A percentile compares a stretch with the other conserved stretches of the same genome.
phyloP scores from a whole-genome alignment of 2,329 filamentous ascomycete genomes.

The Byssothecium circinans region DNA sequence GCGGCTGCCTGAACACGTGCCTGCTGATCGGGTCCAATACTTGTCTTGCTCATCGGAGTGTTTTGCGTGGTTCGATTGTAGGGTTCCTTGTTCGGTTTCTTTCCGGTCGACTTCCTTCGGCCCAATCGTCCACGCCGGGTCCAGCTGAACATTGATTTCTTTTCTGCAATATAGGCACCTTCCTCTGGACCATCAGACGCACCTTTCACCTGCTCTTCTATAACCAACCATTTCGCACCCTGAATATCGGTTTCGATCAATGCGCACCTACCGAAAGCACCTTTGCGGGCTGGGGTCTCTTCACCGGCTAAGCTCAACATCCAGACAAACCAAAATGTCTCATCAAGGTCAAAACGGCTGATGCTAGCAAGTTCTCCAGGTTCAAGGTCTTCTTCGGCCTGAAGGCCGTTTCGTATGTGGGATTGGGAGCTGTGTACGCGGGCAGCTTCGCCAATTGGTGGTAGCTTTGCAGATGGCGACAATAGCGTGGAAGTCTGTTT shows the following conservation, averaged over 20 bases:
- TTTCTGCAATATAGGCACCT: constrained; percentile 89
- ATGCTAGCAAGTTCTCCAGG: constrained; percentile 96
- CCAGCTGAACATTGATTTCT: constrained; percentile 91
- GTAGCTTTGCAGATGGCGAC: constrained; percentile 90
- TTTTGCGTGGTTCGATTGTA: constrained; percentile 54
- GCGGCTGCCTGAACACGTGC: constrained; percentile 91
- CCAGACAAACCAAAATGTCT: constrained; percentile 99
- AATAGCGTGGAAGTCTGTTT: constrained; percentile 69
- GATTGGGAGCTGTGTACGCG: constrained; percentile 86
- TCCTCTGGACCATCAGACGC: constrained; percentile 82
- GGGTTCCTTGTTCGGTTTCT: constrained; percentile 52
- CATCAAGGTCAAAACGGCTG: constrained; percentile 80
- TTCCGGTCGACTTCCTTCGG: constrained; percentile 55
- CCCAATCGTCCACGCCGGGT: constrained; percentile 68
- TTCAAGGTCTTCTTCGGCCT: constrained; percentile 72
- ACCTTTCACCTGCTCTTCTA: constrained; percentile 95
- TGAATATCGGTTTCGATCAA: constrained; percentile 85
- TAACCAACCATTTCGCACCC: constrained; percentile 84
- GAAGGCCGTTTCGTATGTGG: constrained; percentile 64
- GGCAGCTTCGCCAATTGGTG: constrained; percentile 69
- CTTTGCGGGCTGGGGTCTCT: constrained; percentile 81
- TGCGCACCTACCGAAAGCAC: constrained; percentile 90
- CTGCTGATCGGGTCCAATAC: constrained; percentile 87
- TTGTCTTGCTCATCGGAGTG: constrained; percentile 71
- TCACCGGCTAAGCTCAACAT: constrained; percentile 94